A percentile compares a stretch with the other conserved stretches of the same genome.
These are phyloP conservation scores for Zasmidium angulare DNA, from an alignment of 2,329 filamentous ascomycete species.

Conservation along the genomic window DNA sequence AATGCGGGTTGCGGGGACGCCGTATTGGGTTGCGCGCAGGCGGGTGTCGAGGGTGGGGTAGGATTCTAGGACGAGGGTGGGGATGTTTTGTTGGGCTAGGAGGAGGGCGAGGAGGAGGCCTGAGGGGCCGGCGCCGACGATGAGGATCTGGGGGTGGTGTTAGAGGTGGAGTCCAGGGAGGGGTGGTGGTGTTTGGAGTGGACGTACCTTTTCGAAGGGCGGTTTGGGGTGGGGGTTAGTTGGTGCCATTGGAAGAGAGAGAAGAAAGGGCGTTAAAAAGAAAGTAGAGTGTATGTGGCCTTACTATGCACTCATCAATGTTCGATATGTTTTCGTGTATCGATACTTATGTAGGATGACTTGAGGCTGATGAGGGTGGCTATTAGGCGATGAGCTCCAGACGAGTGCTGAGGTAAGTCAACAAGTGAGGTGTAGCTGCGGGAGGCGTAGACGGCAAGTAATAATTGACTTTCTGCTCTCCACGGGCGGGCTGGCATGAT, in stretches of 20 bases:
- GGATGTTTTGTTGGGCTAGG: slow-evolving; percentile 24
- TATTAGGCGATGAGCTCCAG: too few relatives aligned
- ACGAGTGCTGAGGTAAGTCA: too few relatives aligned
- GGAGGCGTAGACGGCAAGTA: too few relatives aligned
- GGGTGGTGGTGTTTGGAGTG: not conserved
- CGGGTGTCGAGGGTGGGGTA: slow-evolving; percentile 30
- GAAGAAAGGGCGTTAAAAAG: not conserved
- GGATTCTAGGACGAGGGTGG: slow-evolving; percentile 27
- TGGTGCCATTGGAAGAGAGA: not conserved
- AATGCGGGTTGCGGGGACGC: slow-evolving; percentile 42
- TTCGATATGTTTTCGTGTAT: too few relatives aligned
- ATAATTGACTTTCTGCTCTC: too few relatives aligned
- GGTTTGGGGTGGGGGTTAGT: not conserved
- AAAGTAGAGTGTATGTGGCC: not conserved
- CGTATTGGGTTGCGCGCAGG: slow-evolving; percentile 45
- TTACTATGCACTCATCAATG: too few relatives aligned
- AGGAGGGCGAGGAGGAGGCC: slow-evolving; percentile 31
- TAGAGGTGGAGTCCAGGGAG: not conserved
- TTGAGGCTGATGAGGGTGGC: too few relatives aligned
- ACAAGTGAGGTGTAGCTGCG: too few relatives aligned
- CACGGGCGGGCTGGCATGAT: too few relatives aligned
- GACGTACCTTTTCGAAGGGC: not conserved
- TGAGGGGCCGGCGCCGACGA: slow-evolving; percentile 33
- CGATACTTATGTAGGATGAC: too few relatives aligned
- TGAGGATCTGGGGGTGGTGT: slow-evolving; percentile 25